Conservation (phyloP, 306 rosid species). For the Lathyrus sativus region DNA sequence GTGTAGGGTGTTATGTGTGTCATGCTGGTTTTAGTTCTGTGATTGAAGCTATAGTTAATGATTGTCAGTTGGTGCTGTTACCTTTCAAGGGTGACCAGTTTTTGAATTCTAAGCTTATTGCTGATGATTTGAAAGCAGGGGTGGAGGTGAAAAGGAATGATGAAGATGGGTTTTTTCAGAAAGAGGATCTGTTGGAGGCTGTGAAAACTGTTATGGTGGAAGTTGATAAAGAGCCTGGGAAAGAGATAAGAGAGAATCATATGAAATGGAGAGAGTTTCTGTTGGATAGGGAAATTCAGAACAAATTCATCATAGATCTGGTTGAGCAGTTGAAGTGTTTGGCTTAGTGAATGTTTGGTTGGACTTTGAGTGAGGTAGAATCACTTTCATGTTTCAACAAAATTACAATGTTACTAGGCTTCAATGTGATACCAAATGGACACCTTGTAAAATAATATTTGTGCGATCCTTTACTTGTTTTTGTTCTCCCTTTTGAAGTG, state of each 20-base stretch:
- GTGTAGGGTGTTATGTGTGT: conserved; percentile 44
- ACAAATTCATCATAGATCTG: conserved; percentile 43
- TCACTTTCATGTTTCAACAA: not conserved
- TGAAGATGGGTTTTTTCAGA: conserved; percentile 49
- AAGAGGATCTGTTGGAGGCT: conserved; percentile 43
- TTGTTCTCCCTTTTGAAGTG: not conserved
- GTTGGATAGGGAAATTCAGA: conserved; percentile 35
- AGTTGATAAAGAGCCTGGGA: conserved; percentile 41
- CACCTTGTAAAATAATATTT: not conserved
- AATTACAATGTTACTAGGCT: not conserved
- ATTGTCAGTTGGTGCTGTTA: conserved; percentile 50
- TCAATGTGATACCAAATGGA: no score
- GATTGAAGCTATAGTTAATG: conserved; percentile 50
- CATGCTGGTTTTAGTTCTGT: conserved; percentile 59
- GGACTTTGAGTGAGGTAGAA: not conserved
- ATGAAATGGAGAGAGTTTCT: conserved; percentile 47
- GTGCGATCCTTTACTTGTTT: not conserved
- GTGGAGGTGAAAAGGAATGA: conserved; percentile 51
- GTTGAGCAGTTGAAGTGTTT: conserved; percentile 30
- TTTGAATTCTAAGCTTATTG: conserved; percentile 50
- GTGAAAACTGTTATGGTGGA: conserved; percentile 46
- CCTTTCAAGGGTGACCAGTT: conserved; percentile 58
- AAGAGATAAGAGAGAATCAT: conserved; percentile 43
- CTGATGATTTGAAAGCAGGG: conserved; percentile 41
- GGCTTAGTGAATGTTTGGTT: not conserved